Evolutionary conservation across 148 eudicot species (phyloP), one percentile per base, ranked within the genome.

Genomic region (Rheum nobile): DNA sequence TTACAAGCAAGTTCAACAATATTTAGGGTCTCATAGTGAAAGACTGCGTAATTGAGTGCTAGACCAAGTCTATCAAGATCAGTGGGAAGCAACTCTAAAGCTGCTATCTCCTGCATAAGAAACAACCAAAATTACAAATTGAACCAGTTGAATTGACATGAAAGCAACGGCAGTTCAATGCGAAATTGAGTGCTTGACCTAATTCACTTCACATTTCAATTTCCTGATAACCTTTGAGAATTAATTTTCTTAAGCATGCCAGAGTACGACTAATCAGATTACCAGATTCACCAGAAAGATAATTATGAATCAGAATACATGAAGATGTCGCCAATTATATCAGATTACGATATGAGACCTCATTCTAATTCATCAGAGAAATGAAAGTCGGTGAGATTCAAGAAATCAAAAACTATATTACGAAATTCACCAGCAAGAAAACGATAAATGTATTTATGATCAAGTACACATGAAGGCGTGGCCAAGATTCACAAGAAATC

Each of bases 31-130:
- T 87, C 90, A 63, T 87, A 87, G 83, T 85, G 84, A 39, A 88
- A 88, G 41, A 88, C 89, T 4, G 91, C 85, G 79, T 85, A 88
- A 83, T 85, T 88, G 42, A 88, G 89, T 13, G 87, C 91, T 71
- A 88, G 81, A 26, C 89, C 89, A 44, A 86, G 89, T 4, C 89
- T 72, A 74, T 84, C 84, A 1, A 89, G 91, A 71, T 85, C 87
- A n/a, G 89, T 88, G 37, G 89, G 87, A 69, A 89, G 83, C 71
- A 88, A 77, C 44, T 86, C 89, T 13, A 82, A 76, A 81, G 75
- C 81, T 29, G 91, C 89, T 79, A 88, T 88, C 67, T 88, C 89
- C 91, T 88, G 77, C 76, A 65, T 37, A 71, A 0, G 44, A 7
- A n/a, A 26, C 37, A 35, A 35, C 37, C 37, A 35, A 35, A 35